Evolutionary conservation across 768 basidiomycete genomes (phyloP).

Genomic region (Clavulina sp.): DNA sequence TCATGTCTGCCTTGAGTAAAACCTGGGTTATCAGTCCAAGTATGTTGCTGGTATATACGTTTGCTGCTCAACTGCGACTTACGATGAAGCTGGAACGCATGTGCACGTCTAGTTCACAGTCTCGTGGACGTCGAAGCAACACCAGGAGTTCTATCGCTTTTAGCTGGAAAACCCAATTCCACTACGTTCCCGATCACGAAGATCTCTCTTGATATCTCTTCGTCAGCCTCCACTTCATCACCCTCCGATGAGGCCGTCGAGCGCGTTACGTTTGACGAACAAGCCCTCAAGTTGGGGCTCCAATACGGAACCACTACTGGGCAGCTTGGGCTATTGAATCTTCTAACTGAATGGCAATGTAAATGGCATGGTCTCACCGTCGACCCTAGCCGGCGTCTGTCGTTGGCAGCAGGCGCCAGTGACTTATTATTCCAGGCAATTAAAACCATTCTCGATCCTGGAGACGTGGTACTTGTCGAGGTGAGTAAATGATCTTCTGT

Average conservation of each 20-base stretch:
- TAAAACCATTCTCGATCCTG: slow-evolving; percentile 50
- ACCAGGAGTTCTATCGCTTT: slow-evolving; percentile 65
- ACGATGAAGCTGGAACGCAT: too few relatives aligned
- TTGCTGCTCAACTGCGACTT: too few relatives aligned
- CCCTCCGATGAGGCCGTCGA: slow-evolving; percentile 35
- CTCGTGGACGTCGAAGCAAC: slow-evolving; percentile 66
- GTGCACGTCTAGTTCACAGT: slow-evolving; percentile 40
- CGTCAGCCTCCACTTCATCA: slow-evolving; percentile 28
- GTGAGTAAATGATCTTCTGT: too few relatives aligned
- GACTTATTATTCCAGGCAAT: slow-evolving; percentile 81
- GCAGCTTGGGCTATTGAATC: slow-evolving; percentile 38
- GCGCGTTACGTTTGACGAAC: too few relatives aligned
- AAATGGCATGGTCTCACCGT: slow-evolving; percentile 42
- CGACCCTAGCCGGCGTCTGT: slow-evolving; percentile 55
- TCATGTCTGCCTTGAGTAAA: too few relatives aligned
- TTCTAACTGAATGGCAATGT: slow-evolving; percentile 58
- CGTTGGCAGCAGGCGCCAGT: slow-evolving; percentile 71
- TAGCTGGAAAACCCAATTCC: slow-evolving; percentile 85
- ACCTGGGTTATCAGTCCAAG: too few relatives aligned
- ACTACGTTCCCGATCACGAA: slow-evolving; percentile 83
- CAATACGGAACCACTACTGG: slow-evolving; percentile 69
- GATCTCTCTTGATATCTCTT: slow-evolving; percentile 42
- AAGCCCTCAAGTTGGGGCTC: too few relatives aligned
- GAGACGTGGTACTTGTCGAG: slow-evolving; percentile 69
- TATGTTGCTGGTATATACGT: too few relatives aligned